Evolutionary conservation across 495 filamentous ascomycete genomes (phyloP), one percentile per base, ranked within the genome.

Genomic region (Penicillium nucicola): DNA sequence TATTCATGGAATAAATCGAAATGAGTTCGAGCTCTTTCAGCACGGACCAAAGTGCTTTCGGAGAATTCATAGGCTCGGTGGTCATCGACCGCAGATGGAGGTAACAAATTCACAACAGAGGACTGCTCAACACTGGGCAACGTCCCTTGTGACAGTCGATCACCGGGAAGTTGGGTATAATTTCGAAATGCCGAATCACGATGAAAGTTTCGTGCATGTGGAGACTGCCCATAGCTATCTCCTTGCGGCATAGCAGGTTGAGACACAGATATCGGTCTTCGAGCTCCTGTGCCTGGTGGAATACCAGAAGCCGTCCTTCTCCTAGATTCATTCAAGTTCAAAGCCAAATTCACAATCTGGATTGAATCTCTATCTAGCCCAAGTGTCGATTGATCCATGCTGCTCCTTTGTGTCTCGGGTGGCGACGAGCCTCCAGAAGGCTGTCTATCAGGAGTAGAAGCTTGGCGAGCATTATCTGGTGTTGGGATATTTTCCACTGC

Each of bases 281-380:
- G 62, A 14, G 76, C 75, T 19, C 58, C 71, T 14, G 83, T 79
- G 4, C 77, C 61, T 38, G 76, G 73, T 40, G 84, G 73, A 42
- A 79, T 71, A 15, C 81, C 80, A 32, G 72, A 55, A 17, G 60
- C 42, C 42, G 75, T 72, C 46, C 85, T 77, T 47, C 83, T 79
- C 44, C 91, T 77, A 28, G 88, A 91, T 61, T 96, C 89, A 70
- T 87, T 95, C 42, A 97, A 68, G 60, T 86, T 92, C 62, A 97
- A 70, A 2, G 92, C 92, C 67, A 97, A 84, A 58, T 87, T 90
- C 32, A 97, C 89, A 50, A 97, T 92, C 65, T 95, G 87, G 15
- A 87, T 77, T 17, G 89, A 84, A 56, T 97, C 90, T 14, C 80
- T 71, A 67, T 90, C 87, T 11, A 87, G 58, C 0, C 71, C 75